phyloP scores from a whole-genome alignment of 1,139 yeast genomes.

The Protomyces pachydermus region DNA sequence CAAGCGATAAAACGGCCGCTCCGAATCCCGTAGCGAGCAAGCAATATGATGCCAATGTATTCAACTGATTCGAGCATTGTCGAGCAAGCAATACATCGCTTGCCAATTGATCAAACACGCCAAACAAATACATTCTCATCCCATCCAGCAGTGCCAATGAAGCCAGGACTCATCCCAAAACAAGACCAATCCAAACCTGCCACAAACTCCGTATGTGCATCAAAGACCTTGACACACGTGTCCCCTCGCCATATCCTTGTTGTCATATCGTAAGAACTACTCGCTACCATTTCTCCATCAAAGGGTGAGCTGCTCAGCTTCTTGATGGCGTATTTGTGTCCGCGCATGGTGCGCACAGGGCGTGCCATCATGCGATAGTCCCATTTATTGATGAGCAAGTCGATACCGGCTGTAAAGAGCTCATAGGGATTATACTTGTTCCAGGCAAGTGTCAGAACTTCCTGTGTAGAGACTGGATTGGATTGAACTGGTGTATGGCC shows the following conservation, averaged over 20 bases:
- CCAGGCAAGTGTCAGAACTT: constrained; percentile 77
- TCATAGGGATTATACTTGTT: constrained; percentile 78
- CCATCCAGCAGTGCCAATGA: constrained; percentile 95
- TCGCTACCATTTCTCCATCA: constrained; percentile 59
- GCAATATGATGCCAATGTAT: too few species aligned
- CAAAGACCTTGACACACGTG: constrained; percentile 51
- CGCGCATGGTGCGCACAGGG: constrained; percentile 72
- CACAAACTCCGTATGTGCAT: constrained; percentile 77
- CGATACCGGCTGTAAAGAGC: constrained; percentile 86
- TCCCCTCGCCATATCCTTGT: constrained; percentile 75
- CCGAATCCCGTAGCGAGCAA: too few species aligned
- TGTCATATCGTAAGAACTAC: constrained; percentile 89
- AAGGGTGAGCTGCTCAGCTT: constrained; percentile 89
- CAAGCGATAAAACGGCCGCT: too few species aligned
- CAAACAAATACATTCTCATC: constrained; percentile 93
- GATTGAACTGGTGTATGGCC: constrained; percentile 60
- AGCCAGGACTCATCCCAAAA: constrained; percentile 88
- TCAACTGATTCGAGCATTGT: too few species aligned
- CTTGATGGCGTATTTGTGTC: constrained; percentile 86
- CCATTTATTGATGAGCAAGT: constrained; percentile 78
- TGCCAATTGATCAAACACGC: constrained; percentile 50
- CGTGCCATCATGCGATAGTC: constrained; percentile 66
- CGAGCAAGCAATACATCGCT: too few species aligned
- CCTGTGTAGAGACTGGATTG: constrained; percentile 74
- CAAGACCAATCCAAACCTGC: constrained; percentile 93